Conservation (phyloP, 2,329 filamentous ascomycete genomes). For the Tolypocladium cylindrosporum region DNA sequence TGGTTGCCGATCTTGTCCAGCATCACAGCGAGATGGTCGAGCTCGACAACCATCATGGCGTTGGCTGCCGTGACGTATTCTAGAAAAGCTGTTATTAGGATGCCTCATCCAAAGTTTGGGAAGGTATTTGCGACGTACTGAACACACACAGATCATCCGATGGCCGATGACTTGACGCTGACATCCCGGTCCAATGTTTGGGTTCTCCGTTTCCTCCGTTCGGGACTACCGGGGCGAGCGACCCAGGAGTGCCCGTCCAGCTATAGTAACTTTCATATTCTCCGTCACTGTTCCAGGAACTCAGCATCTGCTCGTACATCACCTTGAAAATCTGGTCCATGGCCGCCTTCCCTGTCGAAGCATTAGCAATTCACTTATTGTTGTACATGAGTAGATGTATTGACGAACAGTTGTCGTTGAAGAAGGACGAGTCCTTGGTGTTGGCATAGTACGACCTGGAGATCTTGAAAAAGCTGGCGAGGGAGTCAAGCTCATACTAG, state of each 20-base stretch:
- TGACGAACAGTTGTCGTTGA: constrained; percentile 25
- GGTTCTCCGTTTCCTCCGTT: constrained; percentile 71
- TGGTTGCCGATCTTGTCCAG: constrained; percentile 60
- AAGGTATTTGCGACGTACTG: constrained; percentile 7
- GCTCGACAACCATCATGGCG: constrained; percentile 34
- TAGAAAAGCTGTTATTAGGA: constrained; percentile 6
- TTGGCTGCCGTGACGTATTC: constrained; percentile 34
- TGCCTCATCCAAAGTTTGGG: neutral
- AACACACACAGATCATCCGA: constrained; percentile 77
- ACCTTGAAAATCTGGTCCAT: constrained; percentile 17
- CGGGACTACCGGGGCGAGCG: constrained; percentile 31
- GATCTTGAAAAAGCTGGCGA: constrained; percentile 77
- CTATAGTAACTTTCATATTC: constrained; percentile 18
- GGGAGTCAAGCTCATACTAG: constrained; percentile 87
- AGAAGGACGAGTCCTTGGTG: constrained; percentile 60
- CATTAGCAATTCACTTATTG: neutral
- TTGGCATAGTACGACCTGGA: constrained; percentile 65
- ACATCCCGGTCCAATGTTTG: constrained; percentile 62
- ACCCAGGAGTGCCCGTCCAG: constrained; percentile 16
- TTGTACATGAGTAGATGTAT: neutral
- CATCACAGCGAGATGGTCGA: constrained; percentile 47
- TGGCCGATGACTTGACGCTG: constrained; percentile 72
- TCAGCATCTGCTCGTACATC: constrained; percentile 14
- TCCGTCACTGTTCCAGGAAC: constrained; percentile 13
- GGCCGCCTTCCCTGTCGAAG: constrained; percentile 51